Conservation (phyloP, 2,329 filamentous ascomycete genomes). For the Ophiostoma montium region DNA sequence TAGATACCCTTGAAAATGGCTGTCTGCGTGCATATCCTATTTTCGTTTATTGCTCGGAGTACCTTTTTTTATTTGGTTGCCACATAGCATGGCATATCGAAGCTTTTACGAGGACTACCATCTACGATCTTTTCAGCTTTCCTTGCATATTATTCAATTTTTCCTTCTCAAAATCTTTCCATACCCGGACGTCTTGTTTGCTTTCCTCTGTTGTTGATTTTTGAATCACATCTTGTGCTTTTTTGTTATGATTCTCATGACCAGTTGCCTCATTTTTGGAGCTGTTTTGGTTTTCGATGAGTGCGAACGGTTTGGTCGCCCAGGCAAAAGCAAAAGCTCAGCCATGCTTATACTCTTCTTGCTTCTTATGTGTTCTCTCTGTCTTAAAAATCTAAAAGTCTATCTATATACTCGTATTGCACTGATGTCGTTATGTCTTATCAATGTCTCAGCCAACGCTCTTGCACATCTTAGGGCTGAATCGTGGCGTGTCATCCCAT, state of each 20-base stretch:
- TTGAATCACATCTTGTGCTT: background rate
- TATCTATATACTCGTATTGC: too few relatives aligned
- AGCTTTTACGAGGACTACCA: background rate
- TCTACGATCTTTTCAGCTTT: background rate
- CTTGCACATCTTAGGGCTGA: background rate
- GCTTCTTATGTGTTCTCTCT: background rate
- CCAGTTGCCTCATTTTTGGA: constrained; percentile 2
- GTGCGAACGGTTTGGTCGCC: background rate
- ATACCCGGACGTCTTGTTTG: background rate
- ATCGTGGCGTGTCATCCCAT: too few relatives aligned
- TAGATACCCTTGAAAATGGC: background rate
- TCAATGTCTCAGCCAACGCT: too few relatives aligned
- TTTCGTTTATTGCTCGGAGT: too few relatives aligned
- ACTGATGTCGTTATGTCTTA: too few relatives aligned
- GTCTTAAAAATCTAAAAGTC: background rate
- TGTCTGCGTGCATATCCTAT: background rate
- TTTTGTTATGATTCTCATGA: constrained; percentile 1
- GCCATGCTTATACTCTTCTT: background rate
- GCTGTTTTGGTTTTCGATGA: background rate
- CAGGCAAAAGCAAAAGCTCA: background rate
- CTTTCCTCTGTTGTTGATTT: background rate
- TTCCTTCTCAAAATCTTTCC: background rate
- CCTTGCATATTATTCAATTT: background rate
- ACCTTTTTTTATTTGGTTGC: background rate
- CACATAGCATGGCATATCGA: background rate